Base-by-base conservation (phyloP, 179 eudicot species). In the Beta corolliflora region DNA sequence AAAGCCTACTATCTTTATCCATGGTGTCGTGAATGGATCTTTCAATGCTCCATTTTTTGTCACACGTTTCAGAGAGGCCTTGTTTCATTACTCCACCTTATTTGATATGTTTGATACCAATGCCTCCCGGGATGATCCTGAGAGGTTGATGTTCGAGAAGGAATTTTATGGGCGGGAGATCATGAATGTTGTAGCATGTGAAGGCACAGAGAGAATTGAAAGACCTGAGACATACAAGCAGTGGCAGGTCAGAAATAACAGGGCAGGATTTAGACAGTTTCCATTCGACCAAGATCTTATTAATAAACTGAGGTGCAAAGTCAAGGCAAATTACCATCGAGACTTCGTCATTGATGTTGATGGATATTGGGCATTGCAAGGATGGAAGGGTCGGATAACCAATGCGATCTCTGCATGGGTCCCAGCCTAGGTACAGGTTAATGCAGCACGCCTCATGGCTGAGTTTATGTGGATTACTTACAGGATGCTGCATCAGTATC, bases 151-250 rank as follows among this genome's bases (percentile, higher is more conserved):
- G 81, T 89, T 79, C 7, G 93, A 85, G 79, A 90, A 81, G 69
- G 90, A 87, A 79, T 82, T 90, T 54, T 88, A 44, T 19, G 97
- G 90, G 58, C 82, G 86, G 31, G 91, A 89, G 52, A 84, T 80
- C 25, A 85, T 91, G 89, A 93, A 91, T 77, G 83, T 89, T 16
- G 85, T 93, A 50, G 92, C 97, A 1, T 93, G 97, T 73, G 97
- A 93, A 79, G 94, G 91, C 19, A 79, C 89, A 2, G 91, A 90
- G 72, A 86, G 96, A 82, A 84, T 92, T 7, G 93, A 90, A 54
- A 84, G 93, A 84, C 93, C 96, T 0, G 93, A 92, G 87, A 89
- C 93, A 5, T 90, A 89, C 68, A 91, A 88, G 89, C 93, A 93
- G 54, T 93, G 97, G 94, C 91, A 90, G 60, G 87, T 76, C 5